These are phyloP conservation scores for Acanthamoeba lugdunensis DNA, from an alignment of 208 protist species.

Conservation along the genomic window DNA sequence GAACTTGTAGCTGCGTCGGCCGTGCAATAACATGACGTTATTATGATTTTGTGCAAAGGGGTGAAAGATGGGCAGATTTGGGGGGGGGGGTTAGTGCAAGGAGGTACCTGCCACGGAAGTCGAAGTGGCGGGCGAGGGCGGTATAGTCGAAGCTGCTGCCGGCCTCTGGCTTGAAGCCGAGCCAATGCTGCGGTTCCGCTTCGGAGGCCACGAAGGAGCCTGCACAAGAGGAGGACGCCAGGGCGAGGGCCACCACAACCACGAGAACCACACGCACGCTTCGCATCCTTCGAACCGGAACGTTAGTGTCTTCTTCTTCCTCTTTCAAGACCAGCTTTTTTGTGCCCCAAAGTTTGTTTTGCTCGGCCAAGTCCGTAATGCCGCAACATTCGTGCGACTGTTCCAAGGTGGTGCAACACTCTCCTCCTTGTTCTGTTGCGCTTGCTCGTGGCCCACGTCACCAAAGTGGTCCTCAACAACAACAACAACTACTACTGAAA, in stretches of 20 bases:
- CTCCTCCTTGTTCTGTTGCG: no score
- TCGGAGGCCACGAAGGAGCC: not conserved
- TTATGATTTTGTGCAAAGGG: not conserved
- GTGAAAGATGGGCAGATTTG: not conserved
- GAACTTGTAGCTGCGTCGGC: not conserved
- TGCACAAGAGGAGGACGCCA: not conserved
- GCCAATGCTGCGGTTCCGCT: not conserved
- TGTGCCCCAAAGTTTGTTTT: no score
- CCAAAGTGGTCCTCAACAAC: no score
- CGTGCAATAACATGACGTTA: not conserved
- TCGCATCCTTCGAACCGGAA: not conserved
- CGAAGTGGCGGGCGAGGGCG: not conserved
- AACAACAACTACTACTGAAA: not conserved
- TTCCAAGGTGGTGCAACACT: no score
- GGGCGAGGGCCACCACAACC: not conserved
- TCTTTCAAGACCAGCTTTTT: no score
- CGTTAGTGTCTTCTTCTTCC: no score
- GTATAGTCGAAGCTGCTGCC: not conserved
- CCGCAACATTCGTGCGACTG: no score
- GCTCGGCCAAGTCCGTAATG: no score
- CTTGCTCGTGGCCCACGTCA: no score
- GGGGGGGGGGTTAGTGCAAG: not conserved
- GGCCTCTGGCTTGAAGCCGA: not conserved
- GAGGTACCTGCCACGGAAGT: slow-evolving; percentile 22
- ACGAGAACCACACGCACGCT: not conserved